Conservation (phyloP, 345 rosid species). For the Cardamine resedifolia region DNA sequence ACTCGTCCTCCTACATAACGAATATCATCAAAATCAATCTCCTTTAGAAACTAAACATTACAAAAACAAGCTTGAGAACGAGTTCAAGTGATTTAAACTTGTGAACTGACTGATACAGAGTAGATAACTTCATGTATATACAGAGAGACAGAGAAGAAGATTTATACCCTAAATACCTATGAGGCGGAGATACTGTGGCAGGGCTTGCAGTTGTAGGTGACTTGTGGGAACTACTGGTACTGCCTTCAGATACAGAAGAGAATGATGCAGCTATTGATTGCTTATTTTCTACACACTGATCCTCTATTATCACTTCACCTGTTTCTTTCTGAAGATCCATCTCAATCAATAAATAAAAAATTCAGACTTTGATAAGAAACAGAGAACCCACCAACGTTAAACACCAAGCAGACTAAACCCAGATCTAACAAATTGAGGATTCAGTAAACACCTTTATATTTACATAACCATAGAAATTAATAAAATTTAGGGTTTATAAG, state of each 20-base stretch:
- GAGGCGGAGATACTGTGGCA: slow-evolving; percentile 58
- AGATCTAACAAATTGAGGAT: slow-evolving; percentile 53
- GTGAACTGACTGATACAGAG: neutral
- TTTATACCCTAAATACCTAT: slow-evolving; percentile 43
- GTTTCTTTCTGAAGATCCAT: slow-evolving; percentile 50
- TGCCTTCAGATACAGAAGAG: slow-evolving; percentile 75
- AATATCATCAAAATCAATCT: slow-evolving; percentile 22
- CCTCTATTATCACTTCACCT: slow-evolving; percentile 58
- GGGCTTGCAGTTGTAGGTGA: slow-evolving; percentile 78
- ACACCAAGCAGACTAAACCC: slow-evolving; percentile 41
- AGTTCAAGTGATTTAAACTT: neutral
- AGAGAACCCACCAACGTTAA: slow-evolving; percentile 28
- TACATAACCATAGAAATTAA: slow-evolving; percentile 1
- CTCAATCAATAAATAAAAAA: slow-evolving; percentile 33
- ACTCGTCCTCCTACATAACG: slow-evolving; percentile 71
- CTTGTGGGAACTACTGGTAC: slow-evolving; percentile 61
- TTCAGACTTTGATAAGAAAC: slow-evolving; percentile 39
- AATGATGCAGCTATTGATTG: slow-evolving; percentile 72
- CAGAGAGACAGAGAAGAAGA: neutral
- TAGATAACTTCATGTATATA: neutral
- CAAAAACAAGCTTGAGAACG: slow-evolving; percentile 10
- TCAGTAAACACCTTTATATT: slow-evolving; percentile 28
- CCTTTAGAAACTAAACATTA: slow-evolving; percentile 6
- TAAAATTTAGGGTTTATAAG: slow-evolving; percentile 38
- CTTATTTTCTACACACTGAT: slow-evolving; percentile 79